Conservation (phyloP, 2,329 filamentous ascomycete species). For the Botrytis tulipae region DNA sequence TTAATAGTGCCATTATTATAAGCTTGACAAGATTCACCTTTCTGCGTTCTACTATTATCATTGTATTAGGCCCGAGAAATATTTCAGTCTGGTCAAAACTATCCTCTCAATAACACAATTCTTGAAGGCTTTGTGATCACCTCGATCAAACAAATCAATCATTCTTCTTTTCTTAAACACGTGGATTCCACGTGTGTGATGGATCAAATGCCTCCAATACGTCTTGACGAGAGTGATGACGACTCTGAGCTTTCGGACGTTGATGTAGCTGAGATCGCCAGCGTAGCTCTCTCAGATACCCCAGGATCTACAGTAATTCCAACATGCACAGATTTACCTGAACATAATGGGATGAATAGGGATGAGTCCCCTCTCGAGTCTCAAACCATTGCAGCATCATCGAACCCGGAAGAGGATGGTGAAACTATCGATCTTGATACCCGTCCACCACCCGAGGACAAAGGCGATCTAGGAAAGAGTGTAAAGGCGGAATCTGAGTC, state of each 20-base stretch:
- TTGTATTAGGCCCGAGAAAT: neutral
- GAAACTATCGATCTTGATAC: neutral
- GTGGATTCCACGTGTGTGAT: slow-evolving; percentile 3
- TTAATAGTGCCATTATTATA: neutral
- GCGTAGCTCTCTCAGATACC: slow-evolving; percentile 2
- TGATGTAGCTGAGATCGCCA: neutral
- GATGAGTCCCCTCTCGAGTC: neutral
- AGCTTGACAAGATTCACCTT: neutral
- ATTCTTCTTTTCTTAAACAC: neutral
- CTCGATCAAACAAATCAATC: neutral
- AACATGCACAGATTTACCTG: neutral
- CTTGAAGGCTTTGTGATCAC: neutral
- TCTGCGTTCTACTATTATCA: neutral
- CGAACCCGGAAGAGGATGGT: neutral
- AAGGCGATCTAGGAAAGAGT: neutral
- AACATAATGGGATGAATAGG: neutral
- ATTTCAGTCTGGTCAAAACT: neutral
- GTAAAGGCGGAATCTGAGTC: neutral
- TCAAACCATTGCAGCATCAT: neutral
- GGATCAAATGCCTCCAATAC: neutral
- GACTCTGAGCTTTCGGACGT: neutral
- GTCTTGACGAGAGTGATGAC: neutral
- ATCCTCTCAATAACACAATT: neutral
- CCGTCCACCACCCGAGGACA: too few relatives aligned
- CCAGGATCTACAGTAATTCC: neutral